These are phyloP conservation scores for Farysia itapuensis DNA, from an alignment of 1,284 basidiomycete species.

Conservation along the genomic window DNA sequence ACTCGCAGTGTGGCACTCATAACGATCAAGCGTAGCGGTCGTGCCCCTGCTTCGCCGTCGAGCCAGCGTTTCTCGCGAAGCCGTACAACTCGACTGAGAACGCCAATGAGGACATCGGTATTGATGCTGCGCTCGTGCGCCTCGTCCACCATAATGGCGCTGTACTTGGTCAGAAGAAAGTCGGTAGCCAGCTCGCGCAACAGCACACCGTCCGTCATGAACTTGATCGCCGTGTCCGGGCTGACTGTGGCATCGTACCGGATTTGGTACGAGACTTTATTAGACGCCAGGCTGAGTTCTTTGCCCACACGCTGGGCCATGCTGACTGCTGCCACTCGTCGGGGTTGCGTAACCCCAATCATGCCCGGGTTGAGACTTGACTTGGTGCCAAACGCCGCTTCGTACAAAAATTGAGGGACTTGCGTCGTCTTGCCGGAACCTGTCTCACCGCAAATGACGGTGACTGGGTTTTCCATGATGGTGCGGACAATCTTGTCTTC, in stretches of 20 bases:
- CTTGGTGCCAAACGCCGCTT: constrained; percentile 88
- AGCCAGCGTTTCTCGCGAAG: constrained; percentile 67
- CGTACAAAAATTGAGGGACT: constrained; percentile 87
- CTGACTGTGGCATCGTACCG: constrained; percentile 93
- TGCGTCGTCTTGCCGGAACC: constrained; percentile 99
- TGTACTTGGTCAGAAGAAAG: constrained; percentile 86
- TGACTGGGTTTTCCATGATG: constrained; percentile 78
- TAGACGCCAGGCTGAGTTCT: constrained; percentile 79
- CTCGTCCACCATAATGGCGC: constrained; percentile 86
- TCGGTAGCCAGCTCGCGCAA: constrained; percentile 88
- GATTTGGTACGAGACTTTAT: constrained; percentile 90
- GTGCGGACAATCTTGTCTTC: constrained; percentile 94
- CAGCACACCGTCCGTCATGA: constrained; percentile 99
- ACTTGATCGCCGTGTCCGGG: constrained; percentile 87
- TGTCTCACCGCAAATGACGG: constrained; percentile 79
- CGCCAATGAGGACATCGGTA: constrained; percentile 95
- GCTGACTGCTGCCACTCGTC: constrained; percentile 93
- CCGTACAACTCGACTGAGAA: constrained; percentile 85
- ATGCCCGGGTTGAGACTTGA: constrained; percentile 92
- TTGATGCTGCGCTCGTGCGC: constrained; percentile 98
- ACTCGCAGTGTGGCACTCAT: constrained; percentile 98
- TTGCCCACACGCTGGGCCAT: constrained; percentile 88
- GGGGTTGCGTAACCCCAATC: constrained; percentile 96
- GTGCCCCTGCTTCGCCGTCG: constrained; percentile 28
- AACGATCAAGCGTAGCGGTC: constrained; percentile 89